phyloP scores from a whole-genome alignment of 2,329 filamentous ascomycete genomes.

The Claviceps purpurea region DNA sequence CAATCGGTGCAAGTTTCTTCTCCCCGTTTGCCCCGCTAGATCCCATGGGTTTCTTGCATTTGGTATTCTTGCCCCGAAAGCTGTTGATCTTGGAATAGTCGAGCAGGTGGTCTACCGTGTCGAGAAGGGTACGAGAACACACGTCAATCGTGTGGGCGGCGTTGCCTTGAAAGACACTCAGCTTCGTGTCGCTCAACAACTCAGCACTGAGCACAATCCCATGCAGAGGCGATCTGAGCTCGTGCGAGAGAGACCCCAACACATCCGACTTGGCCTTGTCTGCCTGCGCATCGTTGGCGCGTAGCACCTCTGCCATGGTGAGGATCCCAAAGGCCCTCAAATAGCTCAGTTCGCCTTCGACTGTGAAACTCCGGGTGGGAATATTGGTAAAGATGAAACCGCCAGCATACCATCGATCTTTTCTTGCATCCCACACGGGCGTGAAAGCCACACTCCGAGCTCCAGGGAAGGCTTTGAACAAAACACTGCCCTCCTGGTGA shows the following conservation, averaged over 20 bases:
- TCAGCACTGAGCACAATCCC: constrained; percentile 43
- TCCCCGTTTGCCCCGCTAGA: too few relatives aligned
- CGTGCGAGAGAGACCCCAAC: constrained; percentile 46
- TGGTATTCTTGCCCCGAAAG: constrained; percentile 7
- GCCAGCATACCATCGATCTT: constrained; percentile 34
- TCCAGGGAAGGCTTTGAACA: constrained; percentile 24
- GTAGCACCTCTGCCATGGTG: constrained; percentile 43
- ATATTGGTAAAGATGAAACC: constrained; percentile 35
- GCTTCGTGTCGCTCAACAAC: constrained; percentile 35
- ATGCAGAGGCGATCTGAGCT: constrained; percentile 46
- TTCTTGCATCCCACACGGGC: constrained; percentile 32
- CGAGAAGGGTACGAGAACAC: constrained; percentile 36
- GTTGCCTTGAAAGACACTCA: constrained; percentile 32
- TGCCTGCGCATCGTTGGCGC: constrained; percentile 20
- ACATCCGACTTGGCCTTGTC: constrained; percentile 42
- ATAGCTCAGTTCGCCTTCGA: constrained; percentile 35
- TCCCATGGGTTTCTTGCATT: constrained; percentile 1
- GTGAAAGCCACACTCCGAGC: constrained; percentile 33
- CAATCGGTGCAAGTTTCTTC: neutral
- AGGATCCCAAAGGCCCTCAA: constrained; percentile 37
- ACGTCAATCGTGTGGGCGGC: constrained; percentile 35
- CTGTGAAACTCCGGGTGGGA: constrained; percentile 28
- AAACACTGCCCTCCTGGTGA: constrained; percentile 10
- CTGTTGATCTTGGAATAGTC: constrained; percentile 42
- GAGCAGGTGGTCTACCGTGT: constrained; percentile 39